These are phyloP conservation scores for Bacterosira constricta DNA, from an alignment of 108 stramenopile genomes.

Conservation along the genomic window DNA sequence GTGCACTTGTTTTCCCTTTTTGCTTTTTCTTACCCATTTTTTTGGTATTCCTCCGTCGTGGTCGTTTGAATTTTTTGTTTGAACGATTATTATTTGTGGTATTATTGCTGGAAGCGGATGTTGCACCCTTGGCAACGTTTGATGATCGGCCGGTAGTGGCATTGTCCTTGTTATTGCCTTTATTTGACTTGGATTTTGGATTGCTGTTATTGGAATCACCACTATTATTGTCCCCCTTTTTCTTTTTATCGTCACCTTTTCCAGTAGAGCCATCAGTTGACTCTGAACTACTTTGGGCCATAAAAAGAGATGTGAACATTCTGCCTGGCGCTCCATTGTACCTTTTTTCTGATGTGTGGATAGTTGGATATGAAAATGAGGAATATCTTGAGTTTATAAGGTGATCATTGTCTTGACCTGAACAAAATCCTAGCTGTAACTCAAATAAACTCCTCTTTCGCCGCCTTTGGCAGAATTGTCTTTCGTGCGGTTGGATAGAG, in stretches of 20 bases:
- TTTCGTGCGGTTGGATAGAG: background rate
- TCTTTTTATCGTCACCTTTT: conserved; percentile 5
- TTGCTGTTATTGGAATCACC: background rate
- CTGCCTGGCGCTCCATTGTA: background rate
- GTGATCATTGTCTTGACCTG: background rate
- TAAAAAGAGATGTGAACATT: background rate
- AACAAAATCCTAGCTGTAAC: conserved; percentile 1
- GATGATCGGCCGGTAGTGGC: background rate
- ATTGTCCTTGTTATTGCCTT: background rate
- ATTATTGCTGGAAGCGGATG: background rate
- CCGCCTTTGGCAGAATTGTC: background rate
- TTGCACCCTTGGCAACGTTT: conserved; percentile 7
- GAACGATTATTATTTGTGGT: background rate
- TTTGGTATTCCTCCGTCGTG: background rate
- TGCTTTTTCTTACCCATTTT: background rate
- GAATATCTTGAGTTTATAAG: background rate
- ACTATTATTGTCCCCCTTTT: background rate
- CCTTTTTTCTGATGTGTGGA: background rate
- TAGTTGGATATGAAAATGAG: background rate
- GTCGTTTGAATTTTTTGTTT: conserved; percentile 7
- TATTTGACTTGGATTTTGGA: conserved; percentile 4
- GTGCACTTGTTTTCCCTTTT: background rate
- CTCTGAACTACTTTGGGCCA: conserved; percentile 10
- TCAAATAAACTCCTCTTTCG: background rate
- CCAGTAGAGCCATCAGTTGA: background rate